Evolutionary conservation across 495 filamentous ascomycete species (phyloP).

Genomic region (Articulospora tetracladia): DNA sequence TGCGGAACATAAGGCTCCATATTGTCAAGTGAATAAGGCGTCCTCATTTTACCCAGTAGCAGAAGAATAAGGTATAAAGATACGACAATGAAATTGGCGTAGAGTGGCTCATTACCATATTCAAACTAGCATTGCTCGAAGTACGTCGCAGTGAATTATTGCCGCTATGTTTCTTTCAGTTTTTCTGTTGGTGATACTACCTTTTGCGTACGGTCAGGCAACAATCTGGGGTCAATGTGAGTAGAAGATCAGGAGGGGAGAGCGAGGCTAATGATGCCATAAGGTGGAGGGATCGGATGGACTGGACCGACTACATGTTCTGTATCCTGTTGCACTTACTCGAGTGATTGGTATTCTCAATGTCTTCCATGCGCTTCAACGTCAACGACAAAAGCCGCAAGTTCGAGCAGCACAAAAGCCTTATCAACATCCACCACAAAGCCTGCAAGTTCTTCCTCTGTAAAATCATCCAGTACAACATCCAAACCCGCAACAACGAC

Average conservation of each 20-base stretch:
- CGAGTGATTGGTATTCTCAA: slow-evolving; percentile 29
- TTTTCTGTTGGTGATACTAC: too few relatives aligned
- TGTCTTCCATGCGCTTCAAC: slow-evolving; percentile 10
- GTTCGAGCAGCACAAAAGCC: neutral
- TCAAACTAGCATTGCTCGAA: too few relatives aligned
- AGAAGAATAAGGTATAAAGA: too few relatives aligned
- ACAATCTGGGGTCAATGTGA: neutral
- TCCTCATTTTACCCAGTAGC: too few relatives aligned
- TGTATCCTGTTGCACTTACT: slow-evolving; percentile 17
- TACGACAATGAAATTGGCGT: too few relatives aligned
- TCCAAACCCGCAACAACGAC: neutral
- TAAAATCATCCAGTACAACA: neutral
- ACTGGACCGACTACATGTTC: slow-evolving; percentile 17
- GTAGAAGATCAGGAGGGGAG: neutral
- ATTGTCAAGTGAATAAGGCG: too few relatives aligned
- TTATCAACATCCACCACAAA: neutral
- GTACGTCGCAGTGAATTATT: too few relatives aligned
- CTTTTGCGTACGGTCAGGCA: too few relatives aligned
- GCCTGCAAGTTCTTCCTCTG: neutral
- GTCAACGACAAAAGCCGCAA: neutral
- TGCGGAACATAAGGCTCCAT: too few relatives aligned
- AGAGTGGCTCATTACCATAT: too few relatives aligned
- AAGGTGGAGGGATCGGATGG: slow-evolving; percentile 10
- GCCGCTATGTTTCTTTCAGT: too few relatives aligned
- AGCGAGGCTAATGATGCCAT: neutral